phyloP scores from a whole-genome alignment of 768 basidiomycete species.

The Obba rivulosa region DNA sequence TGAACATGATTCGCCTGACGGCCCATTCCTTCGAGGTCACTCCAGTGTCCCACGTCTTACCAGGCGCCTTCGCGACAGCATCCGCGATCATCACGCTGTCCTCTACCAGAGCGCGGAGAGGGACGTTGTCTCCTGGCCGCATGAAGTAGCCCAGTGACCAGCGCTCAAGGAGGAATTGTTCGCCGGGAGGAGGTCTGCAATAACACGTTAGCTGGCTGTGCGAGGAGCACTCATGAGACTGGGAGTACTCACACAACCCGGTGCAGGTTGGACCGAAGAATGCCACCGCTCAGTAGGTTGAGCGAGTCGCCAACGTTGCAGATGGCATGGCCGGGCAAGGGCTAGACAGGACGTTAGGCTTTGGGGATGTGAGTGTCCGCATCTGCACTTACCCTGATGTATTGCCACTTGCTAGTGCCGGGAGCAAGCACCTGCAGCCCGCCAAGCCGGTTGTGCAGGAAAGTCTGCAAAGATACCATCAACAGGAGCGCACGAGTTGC shows the following conservation, averaged over 20 bases:
- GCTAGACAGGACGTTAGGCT: slow-evolving; percentile 8
- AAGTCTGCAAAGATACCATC: slow-evolving; percentile 36
- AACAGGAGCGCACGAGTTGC: background rate
- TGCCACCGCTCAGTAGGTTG: slow-evolving; percentile 55
- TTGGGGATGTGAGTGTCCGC: too few species aligned
- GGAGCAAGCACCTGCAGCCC: slow-evolving; percentile 67
- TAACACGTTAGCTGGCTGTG: background rate
- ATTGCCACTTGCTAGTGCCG: slow-evolving; percentile 59
- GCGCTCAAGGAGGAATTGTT: slow-evolving; percentile 47
- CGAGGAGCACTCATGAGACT: background rate
- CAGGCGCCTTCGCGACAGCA: slow-evolving; percentile 30
- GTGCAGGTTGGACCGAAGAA: slow-evolving; percentile 59
- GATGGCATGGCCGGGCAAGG: slow-evolving; percentile 26
- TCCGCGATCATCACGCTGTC: slow-evolving; percentile 46
- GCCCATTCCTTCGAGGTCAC: slow-evolving; percentile 38
- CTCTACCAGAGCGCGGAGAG: slow-evolving; percentile 46
- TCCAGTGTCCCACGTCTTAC: slow-evolving; percentile 24
- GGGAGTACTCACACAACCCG: slow-evolving; percentile 42
- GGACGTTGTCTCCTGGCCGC: slow-evolving; percentile 48
- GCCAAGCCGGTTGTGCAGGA: slow-evolving; percentile 66
- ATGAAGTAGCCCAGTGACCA: slow-evolving; percentile 72
- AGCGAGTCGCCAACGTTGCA: slow-evolving; percentile 48
- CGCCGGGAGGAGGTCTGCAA: slow-evolving; percentile 47
- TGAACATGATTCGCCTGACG: slow-evolving; percentile 31
- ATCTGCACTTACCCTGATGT: slow-evolving; percentile 46